Evolutionary conservation across 768 basidiomycete species (phyloP).

Genomic region (Gyrodon lividus): DNA sequence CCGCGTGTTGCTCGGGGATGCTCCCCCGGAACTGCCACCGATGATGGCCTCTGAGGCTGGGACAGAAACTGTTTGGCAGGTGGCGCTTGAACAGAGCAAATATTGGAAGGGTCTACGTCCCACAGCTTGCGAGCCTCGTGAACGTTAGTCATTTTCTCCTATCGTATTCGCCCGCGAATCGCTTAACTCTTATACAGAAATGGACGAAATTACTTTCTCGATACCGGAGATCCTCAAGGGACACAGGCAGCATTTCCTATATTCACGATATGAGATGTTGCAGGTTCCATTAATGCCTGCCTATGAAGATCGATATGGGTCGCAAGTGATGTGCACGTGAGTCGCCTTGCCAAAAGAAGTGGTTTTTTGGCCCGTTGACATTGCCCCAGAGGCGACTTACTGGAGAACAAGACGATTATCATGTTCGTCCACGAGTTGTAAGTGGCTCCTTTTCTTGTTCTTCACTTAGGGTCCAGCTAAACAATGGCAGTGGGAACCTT

Average conservation of each 20-base stretch:
- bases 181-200: conserved; percentile 38
- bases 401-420: conserved; percentile 73
- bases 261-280: conserved; percentile 72
- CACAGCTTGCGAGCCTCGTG: conserved; percentile 77
- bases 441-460: conserved; percentile 28
- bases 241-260: conserved; percentile 84
- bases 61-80: conserved; percentile 87
- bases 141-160: conserved; percentile 46
- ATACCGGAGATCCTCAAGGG: conserved; percentile 86
- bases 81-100: conserved; percentile 82
- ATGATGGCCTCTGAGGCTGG: conserved; percentile 76
- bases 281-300: conserved; percentile 75
- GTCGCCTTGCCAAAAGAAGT: conserved; percentile 27
- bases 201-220: conserved; percentile 61
- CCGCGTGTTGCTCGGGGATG: conserved; percentile 83
- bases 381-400: conserved; percentile 64
- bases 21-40: conserved; percentile 72
- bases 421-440: conserved; percentile 96
- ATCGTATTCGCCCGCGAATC: neutral
- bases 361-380: conserved; percentile 2
- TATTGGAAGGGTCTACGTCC: conserved; percentile 89
- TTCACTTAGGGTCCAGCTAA: neutral
- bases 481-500: conserved; percentile 71
- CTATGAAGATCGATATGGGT: conserved; percentile 69
- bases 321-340: conserved; percentile 90